These are phyloP conservation scores for Golubevia pallescens DNA, from an alignment of 1,284 basidiomycete genomes.

Conservation along the genomic window DNA sequence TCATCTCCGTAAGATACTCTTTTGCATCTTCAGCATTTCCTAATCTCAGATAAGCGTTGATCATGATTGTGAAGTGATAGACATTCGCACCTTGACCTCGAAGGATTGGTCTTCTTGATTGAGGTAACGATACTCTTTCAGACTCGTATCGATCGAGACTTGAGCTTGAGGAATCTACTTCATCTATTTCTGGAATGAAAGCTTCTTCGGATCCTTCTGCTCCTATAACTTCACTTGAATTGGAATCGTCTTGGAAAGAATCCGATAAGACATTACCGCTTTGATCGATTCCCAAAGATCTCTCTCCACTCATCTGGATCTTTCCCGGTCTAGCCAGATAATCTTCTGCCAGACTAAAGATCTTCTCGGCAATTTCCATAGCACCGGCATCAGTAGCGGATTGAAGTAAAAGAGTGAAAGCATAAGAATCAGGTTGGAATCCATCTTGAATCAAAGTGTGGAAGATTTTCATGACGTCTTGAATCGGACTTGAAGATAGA, in stretches of 20 bases:
- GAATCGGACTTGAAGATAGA: conserved; percentile 77
- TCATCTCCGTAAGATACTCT: conserved; percentile 78
- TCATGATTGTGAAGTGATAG: conserved; percentile 81
- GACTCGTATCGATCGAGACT: too few relatives aligned
- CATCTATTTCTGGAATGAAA: conserved; percentile 39
- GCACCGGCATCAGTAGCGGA: conserved; percentile 79
- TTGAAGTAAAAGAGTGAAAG: conserved; percentile 81
- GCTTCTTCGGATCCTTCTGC: conserved; percentile 63
- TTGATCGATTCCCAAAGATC: too few relatives aligned
- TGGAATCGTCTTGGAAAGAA: too few relatives aligned
- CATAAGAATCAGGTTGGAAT: conserved; percentile 71
- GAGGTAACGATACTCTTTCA: conserved; percentile 67
- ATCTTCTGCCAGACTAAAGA: conserved; percentile 68
- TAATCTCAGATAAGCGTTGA: conserved; percentile 76
- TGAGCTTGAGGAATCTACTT: too few relatives aligned
- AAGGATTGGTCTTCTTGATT: conserved; percentile 4
- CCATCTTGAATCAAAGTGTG: conserved; percentile 69
- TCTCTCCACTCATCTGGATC: too few relatives aligned
- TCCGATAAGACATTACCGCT: too few relatives aligned
- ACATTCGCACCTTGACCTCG: conserved; percentile 48
- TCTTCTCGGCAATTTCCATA: conserved; percentile 73
- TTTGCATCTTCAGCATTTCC: conserved; percentile 72
- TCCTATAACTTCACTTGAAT: too few relatives aligned
- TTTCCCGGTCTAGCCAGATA: conserved; percentile 10
- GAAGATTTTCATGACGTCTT: conserved; percentile 74